Percentiles rank a stretch among this genome's conserved stretches.
phyloP scores from a whole-genome alignment of 169 alveolate species.

The Eimeria maxima region DNA sequence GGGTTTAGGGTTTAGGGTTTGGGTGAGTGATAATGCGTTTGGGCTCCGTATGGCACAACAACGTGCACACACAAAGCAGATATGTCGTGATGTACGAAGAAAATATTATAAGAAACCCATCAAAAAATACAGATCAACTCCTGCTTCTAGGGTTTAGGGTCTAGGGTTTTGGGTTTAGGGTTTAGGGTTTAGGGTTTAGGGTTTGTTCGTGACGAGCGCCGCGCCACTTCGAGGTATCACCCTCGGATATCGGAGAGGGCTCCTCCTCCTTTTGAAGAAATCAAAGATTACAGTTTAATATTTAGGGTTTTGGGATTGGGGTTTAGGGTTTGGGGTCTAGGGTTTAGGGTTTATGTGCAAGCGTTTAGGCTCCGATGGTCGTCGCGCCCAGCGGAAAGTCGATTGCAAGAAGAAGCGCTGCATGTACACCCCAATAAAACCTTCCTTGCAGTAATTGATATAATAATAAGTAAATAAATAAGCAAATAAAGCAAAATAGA shows the following conservation, averaged over 20 bases:
- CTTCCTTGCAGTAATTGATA: background rate
- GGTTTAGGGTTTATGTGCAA: too few species aligned
- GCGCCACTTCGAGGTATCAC: background rate
- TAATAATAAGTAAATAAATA: background rate
- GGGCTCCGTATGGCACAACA: background rate
- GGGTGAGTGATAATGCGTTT: too few species aligned
- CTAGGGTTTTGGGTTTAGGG: background rate
- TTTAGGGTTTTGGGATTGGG: slow-evolving; percentile 7
- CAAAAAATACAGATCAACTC: too few species aligned
- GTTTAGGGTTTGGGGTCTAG: slow-evolving; percentile 7
- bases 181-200: background rate
- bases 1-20: background rate
- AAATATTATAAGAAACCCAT: background rate
- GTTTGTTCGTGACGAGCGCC: background rate
- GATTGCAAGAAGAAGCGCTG: background rate
- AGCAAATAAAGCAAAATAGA: background rate
- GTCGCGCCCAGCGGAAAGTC: background rate
- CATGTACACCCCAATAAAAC: background rate
- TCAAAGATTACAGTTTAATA: background rate
- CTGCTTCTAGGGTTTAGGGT: too few species aligned
- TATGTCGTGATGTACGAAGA: background rate
- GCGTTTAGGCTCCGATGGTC: background rate
- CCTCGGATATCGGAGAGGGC: background rate
- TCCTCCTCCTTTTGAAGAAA: background rate
- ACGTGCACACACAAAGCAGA: background rate